Evolutionary conservation across 2,329 filamentous ascomycete species (phyloP).

Genomic region (Aspergillus japonicus): DNA sequence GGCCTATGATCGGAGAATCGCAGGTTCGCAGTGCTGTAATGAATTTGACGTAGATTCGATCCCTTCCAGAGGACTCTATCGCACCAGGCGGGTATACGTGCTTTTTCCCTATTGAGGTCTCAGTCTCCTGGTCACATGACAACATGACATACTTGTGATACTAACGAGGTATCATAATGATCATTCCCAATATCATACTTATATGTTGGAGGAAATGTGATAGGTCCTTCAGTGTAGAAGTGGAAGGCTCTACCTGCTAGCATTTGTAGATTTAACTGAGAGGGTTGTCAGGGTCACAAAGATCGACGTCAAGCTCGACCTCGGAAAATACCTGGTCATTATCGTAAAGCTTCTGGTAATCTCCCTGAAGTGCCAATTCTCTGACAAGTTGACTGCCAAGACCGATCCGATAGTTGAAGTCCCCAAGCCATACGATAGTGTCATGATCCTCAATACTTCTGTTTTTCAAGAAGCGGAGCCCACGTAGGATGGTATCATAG

Average conservation of each 20-base stretch:
- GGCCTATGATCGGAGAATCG: constrained; percentile 95
- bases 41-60: constrained; percentile 73
- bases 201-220: constrained; percentile 90
- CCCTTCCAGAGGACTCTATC: constrained; percentile 90
- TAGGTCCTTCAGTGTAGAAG: constrained; percentile 85
- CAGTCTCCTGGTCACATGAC: constrained; percentile 20
- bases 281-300: constrained; percentile 12
- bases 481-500: constrained; percentile 83
- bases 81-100: constrained; percentile 94
- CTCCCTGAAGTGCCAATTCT: constrained; percentile 67
- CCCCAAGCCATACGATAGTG: constrained; percentile 89
- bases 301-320: background rate
- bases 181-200: constrained; percentile 90
- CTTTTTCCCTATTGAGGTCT: constrained; percentile 68
- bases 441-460: constrained; percentile 88
- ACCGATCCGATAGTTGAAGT: constrained; percentile 98
- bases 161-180: constrained; percentile 81
- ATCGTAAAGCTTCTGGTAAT: constrained; percentile 78
- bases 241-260: constrained; percentile 84
- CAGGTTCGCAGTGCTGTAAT: constrained; percentile 79
- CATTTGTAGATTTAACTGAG: constrained; percentile 89
- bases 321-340: constrained; percentile 72
- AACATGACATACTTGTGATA: constrained; percentile 32
- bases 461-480: constrained; percentile 87
- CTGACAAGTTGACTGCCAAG: constrained; percentile 75